Percentiles rank a stretch among this genome's conserved stretches.
Conservation (phyloP, 331 rosid genomes). For the Rosa hybrid region DNA sequence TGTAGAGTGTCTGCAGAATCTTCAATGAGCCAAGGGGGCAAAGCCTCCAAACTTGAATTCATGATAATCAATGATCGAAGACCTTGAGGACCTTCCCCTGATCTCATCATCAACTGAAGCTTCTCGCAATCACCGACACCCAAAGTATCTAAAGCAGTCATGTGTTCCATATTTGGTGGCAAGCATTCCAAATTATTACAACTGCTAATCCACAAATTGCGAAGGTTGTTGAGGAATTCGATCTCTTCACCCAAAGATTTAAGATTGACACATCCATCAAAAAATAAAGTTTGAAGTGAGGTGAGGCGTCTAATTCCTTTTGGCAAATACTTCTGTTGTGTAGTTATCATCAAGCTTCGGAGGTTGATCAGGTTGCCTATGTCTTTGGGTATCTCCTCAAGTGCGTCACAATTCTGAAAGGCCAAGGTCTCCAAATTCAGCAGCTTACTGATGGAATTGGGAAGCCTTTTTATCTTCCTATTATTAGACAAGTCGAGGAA, state of each 20-base stretch:
- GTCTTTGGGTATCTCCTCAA: not conserved
- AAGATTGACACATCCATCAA: rapidly evolving
- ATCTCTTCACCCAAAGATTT: not conserved
- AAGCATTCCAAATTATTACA: not conserved
- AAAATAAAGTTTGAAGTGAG: not conserved
- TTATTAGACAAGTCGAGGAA: too few species aligned
- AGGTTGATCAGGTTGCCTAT: constrained; percentile 8
- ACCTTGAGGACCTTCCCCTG: not conserved
- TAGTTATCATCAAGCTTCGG: not conserved
- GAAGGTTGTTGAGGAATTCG: not conserved
- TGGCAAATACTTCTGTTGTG: not conserved
- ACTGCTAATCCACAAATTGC: rapidly evolving
- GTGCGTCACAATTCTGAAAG: not conserved
- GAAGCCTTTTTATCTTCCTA: too few species aligned
- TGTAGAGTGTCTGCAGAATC: not conserved
- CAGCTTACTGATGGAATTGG: too few species aligned
- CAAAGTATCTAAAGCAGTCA: too few species aligned
- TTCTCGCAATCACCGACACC: rapidly evolving
- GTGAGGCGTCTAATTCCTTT: not conserved
- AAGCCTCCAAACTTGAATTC: not conserved
- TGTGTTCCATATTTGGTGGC: not conserved
- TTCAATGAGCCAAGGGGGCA: not conserved
- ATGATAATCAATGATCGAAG: not conserved
- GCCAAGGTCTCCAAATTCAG: too few species aligned
- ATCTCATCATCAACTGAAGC: not conserved